Conservation (phyloP, 306 rosid species). For the Cyamopsis tetragonoloba region DNA sequence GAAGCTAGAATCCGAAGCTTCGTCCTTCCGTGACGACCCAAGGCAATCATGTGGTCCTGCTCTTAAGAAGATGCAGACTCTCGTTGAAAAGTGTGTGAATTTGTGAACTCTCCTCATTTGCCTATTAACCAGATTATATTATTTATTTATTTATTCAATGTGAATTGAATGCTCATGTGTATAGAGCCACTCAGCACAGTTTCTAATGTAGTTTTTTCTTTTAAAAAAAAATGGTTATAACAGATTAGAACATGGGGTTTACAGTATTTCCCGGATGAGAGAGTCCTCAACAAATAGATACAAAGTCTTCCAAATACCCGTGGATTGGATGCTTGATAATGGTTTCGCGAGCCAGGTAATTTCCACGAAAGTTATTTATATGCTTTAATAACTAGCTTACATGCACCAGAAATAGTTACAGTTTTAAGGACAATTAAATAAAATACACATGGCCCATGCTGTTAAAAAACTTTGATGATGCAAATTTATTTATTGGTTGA, state of each 20-base stretch:
- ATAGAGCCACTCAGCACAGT: background rate
- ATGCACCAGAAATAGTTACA: background rate
- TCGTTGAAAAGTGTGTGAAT: constrained; percentile 68
- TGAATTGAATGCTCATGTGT: background rate
- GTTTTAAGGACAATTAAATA: background rate
- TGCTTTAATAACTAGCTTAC: background rate
- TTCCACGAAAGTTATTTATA: background rate
- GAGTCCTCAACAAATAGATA: constrained; percentile 82
- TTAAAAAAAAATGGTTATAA: background rate
- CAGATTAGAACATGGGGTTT: constrained; percentile 95
- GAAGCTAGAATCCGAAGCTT: constrained; percentile 84
- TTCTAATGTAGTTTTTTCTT: background rate
- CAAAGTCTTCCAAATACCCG: constrained; percentile 75
- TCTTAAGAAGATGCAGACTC: constrained; percentile 92
- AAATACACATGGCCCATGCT: background rate
- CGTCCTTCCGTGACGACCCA: constrained; percentile 68
- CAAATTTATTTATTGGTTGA: background rate
- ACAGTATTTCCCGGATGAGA: constrained; percentile 81
- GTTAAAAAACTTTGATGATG: background rate
- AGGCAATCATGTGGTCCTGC: constrained; percentile 83
- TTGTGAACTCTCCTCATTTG: background rate
- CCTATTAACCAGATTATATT: background rate
- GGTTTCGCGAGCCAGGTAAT: constrained; percentile 83
- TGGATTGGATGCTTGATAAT: constrained; percentile 90
- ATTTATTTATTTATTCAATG: background rate